Base-by-base conservation (phyloP, 805 yeast genomes). In the Torulaspora delbrueckii region DNA sequence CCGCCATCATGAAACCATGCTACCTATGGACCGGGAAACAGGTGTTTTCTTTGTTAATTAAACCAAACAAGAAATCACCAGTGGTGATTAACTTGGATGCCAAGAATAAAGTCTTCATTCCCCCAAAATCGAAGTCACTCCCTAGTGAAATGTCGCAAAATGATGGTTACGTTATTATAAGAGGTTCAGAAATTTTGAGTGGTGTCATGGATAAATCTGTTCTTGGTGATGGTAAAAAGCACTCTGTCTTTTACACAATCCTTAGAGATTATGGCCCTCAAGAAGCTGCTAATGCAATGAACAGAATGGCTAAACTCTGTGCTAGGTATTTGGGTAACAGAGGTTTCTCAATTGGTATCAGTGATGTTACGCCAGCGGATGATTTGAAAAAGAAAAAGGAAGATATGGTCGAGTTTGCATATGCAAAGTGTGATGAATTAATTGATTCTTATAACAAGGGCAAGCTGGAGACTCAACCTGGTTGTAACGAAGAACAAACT, bases 401-500 rank as follows among this genome's bases (percentile, higher is more conserved):
- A 66, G 74, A 77, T 40, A 78, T 90, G 79, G 97, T 93, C 40
- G 96, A 90, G 65, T 74, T 73, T 53, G 98, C 99, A 0, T 93
- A 93, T 65, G 75, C 77, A 23, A 84, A 86, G 69, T 89, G 97
- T 77, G 96, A 91, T 62, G 93, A 86, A 56, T 76, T 93, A 52
- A 95, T 95, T 72, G 78, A 77, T 45, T 73, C 77, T 48, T 88
- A 78, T 64, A 81, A 84, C 51, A 72, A 80, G 38, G 99, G 99
- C 5, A 86, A 86, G 62, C 76, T 93, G 55, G 99, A 93, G 66
- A 89, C 98, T 1, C 98, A 93, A 65, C 98, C 99, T 0, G 99
- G 99, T 66, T 93, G 99, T 76, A 85, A 93, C 63, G 98, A 91
- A 67, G 99, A 93, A 59, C 96, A 95, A 65, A 93, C 99, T 1